Conservation (phyloP, 2,329 filamentous ascomycete genomes). For the Mollisia scopiformis region DNA sequence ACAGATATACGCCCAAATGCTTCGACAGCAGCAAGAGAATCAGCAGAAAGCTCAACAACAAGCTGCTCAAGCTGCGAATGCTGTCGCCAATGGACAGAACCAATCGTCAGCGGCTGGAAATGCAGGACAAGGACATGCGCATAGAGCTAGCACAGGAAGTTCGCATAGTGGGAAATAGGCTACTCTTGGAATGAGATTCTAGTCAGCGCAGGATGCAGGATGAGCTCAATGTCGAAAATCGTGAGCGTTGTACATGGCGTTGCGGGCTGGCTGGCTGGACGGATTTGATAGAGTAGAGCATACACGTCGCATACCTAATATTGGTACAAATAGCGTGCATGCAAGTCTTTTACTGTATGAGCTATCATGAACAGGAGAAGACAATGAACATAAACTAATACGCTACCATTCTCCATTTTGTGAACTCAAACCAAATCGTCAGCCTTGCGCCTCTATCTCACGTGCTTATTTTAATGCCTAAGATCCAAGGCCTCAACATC, state of each 20-base stretch:
- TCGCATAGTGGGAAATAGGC: constrained; percentile 26
- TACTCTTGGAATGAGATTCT: not conserved
- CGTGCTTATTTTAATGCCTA: not conserved
- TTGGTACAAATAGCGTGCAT: not conserved
- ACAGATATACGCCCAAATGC: constrained; percentile 54
- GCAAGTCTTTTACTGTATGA: not conserved
- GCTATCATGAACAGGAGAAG: not conserved
- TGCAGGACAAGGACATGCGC: constrained; percentile 27
- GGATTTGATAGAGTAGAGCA: not conserved
- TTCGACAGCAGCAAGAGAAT: constrained; percentile 54
- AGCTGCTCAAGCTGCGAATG: constrained; percentile 14
- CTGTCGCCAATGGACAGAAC: constrained; percentile 16
- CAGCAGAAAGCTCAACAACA: constrained; percentile 44
- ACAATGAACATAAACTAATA: not conserved
- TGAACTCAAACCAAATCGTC: not conserved
- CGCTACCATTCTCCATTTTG: not conserved
- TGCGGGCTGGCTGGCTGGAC: not conserved
- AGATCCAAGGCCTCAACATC: not conserved
- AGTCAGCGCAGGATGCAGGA: no score
- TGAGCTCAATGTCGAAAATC: no score
- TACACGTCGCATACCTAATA: not conserved
- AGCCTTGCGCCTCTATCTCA: no score
- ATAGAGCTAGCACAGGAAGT: constrained; percentile 28
- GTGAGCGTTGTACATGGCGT: no score
- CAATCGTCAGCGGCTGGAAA: constrained; percentile 20